Percentiles rank a stretch among this genome's conserved stretches.
These are phyloP conservation scores for Pythium chondricola DNA, from an alignment of 352 stramenopile species.

Conservation along the genomic window DNA sequence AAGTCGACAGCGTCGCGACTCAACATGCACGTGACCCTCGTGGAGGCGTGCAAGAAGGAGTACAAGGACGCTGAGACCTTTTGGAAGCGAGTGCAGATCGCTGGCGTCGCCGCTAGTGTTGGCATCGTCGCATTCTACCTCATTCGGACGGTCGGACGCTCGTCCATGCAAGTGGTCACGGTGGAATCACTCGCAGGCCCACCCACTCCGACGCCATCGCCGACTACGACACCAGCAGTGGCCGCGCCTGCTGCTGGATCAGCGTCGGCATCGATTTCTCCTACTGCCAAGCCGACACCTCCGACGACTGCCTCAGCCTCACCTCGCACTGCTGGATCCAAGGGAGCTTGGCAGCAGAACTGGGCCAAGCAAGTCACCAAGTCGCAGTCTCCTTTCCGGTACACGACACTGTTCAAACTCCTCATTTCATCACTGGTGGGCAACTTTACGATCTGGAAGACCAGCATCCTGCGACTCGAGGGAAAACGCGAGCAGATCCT, in stretches of 20 bases:
- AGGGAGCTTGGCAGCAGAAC: slow-evolving; percentile 57
- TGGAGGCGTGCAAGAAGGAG: slow-evolving; percentile 74
- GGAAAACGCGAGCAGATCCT: slow-evolving; percentile 66
- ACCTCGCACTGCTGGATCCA: neutral
- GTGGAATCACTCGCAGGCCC: slow-evolving; percentile 25
- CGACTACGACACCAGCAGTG: neutral
- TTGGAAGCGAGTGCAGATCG: slow-evolving; percentile 70
- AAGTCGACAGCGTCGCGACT: slow-evolving; percentile 71
- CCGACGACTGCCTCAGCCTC: neutral
- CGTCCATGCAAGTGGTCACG: slow-evolving; percentile 14
- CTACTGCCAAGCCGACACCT: neutral
- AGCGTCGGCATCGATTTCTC: neutral
- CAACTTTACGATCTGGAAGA: slow-evolving; percentile 73
- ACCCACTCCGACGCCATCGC: slow-evolving; percentile 4
- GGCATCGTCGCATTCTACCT: slow-evolving; percentile 70
- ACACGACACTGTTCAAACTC: slow-evolving; percentile 70
- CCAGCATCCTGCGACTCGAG: slow-evolving; percentile 51
- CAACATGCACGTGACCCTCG: slow-evolving; percentile 81
- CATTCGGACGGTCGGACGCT: slow-evolving; percentile 54
- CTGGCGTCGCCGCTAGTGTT: slow-evolving; percentile 46
- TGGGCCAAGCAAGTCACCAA: slow-evolving; percentile 73
- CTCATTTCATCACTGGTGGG: slow-evolving; percentile 47
- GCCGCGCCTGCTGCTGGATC: neutral
- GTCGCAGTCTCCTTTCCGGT: slow-evolving; percentile 62
- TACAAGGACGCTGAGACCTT: slow-evolving; percentile 66